A percentile compares a stretch with the other conserved stretches of the same genome.
These are phyloP conservation scores for Pythium apleroticum DNA, from an alignment of 352 stramenopile species.

Conservation along the genomic window DNA sequence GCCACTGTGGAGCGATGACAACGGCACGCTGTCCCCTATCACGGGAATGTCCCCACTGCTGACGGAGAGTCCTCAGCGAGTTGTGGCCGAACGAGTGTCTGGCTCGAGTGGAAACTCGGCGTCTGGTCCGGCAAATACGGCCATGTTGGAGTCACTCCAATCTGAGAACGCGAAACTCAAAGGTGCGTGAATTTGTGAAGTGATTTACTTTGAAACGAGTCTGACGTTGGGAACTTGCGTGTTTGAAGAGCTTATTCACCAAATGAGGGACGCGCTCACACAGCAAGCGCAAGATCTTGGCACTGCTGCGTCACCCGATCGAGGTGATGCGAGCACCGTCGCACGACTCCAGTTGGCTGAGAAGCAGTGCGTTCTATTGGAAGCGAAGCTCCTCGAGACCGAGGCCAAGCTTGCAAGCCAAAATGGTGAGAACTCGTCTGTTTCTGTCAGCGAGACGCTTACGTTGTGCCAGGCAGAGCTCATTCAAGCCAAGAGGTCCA, in stretches of 20 bases:
- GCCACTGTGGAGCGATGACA: slow-evolving; percentile 70
- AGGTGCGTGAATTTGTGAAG: slow-evolving; percentile 6
- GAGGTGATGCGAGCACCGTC: slow-evolving; percentile 10
- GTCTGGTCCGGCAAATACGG: neutral
- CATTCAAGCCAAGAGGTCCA: slow-evolving; percentile 34
- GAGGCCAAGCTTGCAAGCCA: slow-evolving; percentile 13
- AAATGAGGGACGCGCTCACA: slow-evolving; percentile 71
- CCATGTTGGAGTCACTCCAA: slow-evolving; percentile 33
- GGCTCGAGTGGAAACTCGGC: neutral
- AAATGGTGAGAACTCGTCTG: neutral
- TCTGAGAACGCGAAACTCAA: slow-evolving; percentile 62
- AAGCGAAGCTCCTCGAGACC: slow-evolving; percentile 40
- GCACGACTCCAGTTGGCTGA: slow-evolving; percentile 28
- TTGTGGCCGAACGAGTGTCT: neutral
- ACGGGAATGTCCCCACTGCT: slow-evolving; percentile 48
- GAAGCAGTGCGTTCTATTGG: slow-evolving; percentile 41
- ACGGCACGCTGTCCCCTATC: slow-evolving; percentile 52
- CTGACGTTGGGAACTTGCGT: neutral
- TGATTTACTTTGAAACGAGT: neutral
- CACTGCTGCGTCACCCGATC: neutral
- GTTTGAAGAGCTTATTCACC: slow-evolving; percentile 54
- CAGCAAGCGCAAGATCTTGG: slow-evolving; percentile 40
- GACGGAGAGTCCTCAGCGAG: slow-evolving; percentile 39
- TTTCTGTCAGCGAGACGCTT: slow-evolving; percentile 30
- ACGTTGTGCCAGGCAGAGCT: slow-evolving; percentile 47